A percentile compares a stretch with the other conserved stretches of the same genome.
phyloP scores from a whole-genome alignment of 306 rosid genomes.

The Cyclanthera cordifolia region DNA sequence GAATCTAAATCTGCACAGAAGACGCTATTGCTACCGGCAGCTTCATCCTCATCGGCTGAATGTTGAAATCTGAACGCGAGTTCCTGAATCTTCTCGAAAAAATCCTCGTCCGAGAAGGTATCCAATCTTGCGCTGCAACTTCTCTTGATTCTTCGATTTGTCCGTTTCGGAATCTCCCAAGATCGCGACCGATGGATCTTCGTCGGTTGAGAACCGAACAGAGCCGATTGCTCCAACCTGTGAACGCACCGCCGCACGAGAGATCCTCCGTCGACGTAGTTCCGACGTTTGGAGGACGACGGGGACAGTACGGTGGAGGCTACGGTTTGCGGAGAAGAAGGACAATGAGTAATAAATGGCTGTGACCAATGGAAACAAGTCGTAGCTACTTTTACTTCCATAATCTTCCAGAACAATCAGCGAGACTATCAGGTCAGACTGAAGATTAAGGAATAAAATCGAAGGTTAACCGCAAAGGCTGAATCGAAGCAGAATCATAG shows the following conservation, averaged over 20 bases:
- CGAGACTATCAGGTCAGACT: neutral
- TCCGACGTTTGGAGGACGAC: neutral
- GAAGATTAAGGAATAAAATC: slow-evolving; percentile 6
- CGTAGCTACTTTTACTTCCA: slow-evolving; percentile 16
- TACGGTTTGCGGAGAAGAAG: slow-evolving; percentile 12
- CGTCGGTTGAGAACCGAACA: slow-evolving; percentile 24
- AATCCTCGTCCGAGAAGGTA: slow-evolving; percentile 68
- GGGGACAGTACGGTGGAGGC: slow-evolving; percentile 13
- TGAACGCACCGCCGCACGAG: slow-evolving; percentile 24
- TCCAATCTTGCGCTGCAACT: slow-evolving; percentile 51
- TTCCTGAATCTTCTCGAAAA: slow-evolving; percentile 60
- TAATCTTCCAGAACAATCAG: neutral
- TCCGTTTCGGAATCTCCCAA: slow-evolving; percentile 15
- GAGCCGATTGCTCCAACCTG: slow-evolving; percentile 28
- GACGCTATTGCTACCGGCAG: slow-evolving; percentile 1
- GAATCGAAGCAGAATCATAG: slow-evolving; percentile 4
- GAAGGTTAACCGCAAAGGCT: slow-evolving; percentile 4
- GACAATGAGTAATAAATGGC: slow-evolving; percentile 11
- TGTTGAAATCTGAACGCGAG: slow-evolving; percentile 50
- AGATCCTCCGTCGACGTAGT: slow-evolving; percentile 17
- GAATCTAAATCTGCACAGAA: neutral
- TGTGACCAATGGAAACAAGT: slow-evolving; percentile 14
- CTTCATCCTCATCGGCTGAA: slow-evolving; percentile 12
- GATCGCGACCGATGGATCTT: slow-evolving; percentile 36
- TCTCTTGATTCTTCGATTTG: slow-evolving; percentile 21